Evolutionary conservation across 306 rosid species (phyloP).

Genomic region (Leucaena leucocephala): DNA sequence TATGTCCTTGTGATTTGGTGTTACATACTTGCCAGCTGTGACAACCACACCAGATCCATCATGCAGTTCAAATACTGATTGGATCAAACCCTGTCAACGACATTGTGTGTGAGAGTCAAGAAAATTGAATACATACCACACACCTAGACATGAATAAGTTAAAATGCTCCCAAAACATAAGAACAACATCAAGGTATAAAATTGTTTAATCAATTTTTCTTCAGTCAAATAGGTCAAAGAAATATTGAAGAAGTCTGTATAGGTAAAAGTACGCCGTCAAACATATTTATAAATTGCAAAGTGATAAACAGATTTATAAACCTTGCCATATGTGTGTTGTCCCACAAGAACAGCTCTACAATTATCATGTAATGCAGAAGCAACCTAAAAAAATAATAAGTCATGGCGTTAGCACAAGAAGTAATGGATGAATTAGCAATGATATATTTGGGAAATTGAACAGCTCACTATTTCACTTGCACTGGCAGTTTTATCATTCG

Average conservation of each 20-base stretch:
- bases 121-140: neutral
- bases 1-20: constrained; percentile 86
- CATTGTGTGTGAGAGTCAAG: constrained; percentile 21
- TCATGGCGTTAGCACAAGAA: constrained; percentile 13
- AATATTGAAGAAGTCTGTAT: neutral
- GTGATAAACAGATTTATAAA: constrained; percentile 37
- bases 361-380: constrained; percentile 91
- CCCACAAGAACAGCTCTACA: constrained; percentile 97
- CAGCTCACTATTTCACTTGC: constrained; percentile 95
- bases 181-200: constrained; percentile 37
- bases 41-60: constrained; percentile 96
- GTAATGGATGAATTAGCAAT: constrained; percentile 36
- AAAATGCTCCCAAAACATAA: neutral
- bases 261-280: constrained; percentile 1
- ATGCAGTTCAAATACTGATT: constrained; percentile 91
- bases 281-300: neutral
- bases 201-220: constrained; percentile 7
- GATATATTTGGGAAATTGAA: constrained; percentile 33
- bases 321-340: constrained; percentile 94
- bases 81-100: constrained; percentile 76
- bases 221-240: neutral
- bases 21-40: constrained; percentile 93
- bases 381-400: constrained; percentile 73
- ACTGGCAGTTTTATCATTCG: constrained; percentile 89
- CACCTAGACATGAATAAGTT: constrained; percentile 10